phyloP scores from a whole-genome alignment of 768 basidiomycete species.

The Serendipita sp. region DNA sequence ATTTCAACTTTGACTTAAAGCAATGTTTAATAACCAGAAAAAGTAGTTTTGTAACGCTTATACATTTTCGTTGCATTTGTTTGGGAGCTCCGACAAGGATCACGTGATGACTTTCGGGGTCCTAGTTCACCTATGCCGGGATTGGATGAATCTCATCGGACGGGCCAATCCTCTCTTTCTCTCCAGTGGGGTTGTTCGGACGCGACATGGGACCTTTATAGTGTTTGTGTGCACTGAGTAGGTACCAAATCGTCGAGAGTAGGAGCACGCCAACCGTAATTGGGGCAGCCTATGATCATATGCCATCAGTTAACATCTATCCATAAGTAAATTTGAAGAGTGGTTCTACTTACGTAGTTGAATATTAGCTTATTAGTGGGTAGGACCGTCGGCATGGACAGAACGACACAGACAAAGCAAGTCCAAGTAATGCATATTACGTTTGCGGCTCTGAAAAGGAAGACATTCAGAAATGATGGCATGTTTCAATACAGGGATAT shows the following conservation, averaged over 20 bases:
- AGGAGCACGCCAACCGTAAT: conserved; percentile 6
- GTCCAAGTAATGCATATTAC: conserved; percentile 53
- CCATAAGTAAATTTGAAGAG: conserved; percentile 20
- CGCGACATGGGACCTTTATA: conserved; percentile 40
- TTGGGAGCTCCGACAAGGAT: no score
- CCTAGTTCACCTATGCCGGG: no score
- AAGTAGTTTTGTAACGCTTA: no score
- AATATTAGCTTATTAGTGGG: conserved; percentile 59
- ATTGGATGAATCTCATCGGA: no score
- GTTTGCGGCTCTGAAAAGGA: conserved; percentile 36
- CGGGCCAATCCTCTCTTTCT: no score
- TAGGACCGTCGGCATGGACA: conserved; percentile 49
- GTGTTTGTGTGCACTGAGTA: conserved; percentile 34
- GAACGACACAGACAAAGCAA: conserved; percentile 50
- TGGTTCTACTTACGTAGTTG: conserved; percentile 39
- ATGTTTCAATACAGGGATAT: background rate
- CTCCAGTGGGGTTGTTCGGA: no score
- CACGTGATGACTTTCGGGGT: no score
- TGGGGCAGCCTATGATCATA: background rate
- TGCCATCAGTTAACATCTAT: background rate
- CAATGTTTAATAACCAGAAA: no score
- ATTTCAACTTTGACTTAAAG: no score
- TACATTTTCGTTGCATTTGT: no score
- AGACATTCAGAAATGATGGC: background rate
- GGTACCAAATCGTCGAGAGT: conserved; percentile 32